These are phyloP conservation scores for Senna tora DNA, from an alignment of 306 rosid species.

Conservation along the genomic window DNA sequence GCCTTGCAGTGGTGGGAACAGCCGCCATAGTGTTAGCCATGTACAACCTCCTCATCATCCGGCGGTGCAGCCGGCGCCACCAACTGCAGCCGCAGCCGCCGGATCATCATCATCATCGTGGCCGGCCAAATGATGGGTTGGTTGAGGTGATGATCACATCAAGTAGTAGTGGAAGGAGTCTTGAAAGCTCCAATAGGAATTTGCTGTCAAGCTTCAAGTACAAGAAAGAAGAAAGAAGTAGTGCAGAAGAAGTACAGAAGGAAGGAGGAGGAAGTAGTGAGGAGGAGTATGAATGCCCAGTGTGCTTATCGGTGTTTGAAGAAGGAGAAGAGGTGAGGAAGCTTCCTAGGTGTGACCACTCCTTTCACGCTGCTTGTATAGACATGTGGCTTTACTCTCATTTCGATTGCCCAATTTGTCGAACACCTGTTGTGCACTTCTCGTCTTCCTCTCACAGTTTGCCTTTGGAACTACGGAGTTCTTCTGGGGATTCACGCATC, in stretches of 20 bases:
- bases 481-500: constrained; percentile 21
- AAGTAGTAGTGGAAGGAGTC: constrained; percentile 39
- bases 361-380: constrained; percentile 70
- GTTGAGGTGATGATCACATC: constrained; percentile 20
- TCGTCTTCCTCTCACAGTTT: constrained; percentile 1
- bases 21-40: constrained; percentile 53
- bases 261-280: not conserved
- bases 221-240: constrained; percentile 46
- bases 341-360: constrained; percentile 69
- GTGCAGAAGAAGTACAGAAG: not conserved
- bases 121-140: not conserved
- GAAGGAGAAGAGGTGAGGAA: constrained; percentile 80
- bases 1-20: constrained; percentile 62
- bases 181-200: constrained; percentile 39
- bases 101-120: no score
- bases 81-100: not conserved
- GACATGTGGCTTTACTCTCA: constrained; percentile 92
- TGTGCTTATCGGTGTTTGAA: constrained; percentile 76
- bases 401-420: constrained; percentile 81
- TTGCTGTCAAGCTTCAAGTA: constrained; percentile 64
- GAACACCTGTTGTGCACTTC: constrained; percentile 47
- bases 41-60: constrained; percentile 61
- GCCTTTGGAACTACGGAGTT: not conserved
- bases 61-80: constrained; percentile 43
- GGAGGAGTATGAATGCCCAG: constrained; percentile 57